A percentile compares a stretch with the other conserved stretches of the same genome.
Evolutionary conservation across 768 basidiomycete species (phyloP).

Genomic region (Podaxis sp.): DNA sequence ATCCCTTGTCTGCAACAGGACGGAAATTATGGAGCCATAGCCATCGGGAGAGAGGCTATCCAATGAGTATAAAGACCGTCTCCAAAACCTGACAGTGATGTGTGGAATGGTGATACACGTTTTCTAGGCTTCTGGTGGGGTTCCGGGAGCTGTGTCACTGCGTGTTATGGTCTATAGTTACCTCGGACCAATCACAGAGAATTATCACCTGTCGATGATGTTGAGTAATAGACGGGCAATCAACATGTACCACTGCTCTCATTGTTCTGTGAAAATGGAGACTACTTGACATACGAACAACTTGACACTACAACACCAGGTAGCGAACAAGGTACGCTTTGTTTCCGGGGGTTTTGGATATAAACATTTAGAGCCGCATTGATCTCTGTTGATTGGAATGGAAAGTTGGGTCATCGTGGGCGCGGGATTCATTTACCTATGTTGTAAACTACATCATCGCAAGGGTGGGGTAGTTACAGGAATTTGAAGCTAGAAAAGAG

Average conservation of each 20-base stretch:
- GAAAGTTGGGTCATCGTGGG: neutral
- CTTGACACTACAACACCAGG: neutral
- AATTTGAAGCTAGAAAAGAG: neutral
- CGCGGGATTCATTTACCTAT: neutral
- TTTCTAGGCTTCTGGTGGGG: constrained; percentile 6
- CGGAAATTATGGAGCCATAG: neutral
- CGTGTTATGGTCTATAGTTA: neutral
- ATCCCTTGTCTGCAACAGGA: neutral
- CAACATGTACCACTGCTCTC: neutral
- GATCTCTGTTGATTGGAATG: neutral
- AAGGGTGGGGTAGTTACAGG: neutral
- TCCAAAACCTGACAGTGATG: neutral
- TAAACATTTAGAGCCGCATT: neutral
- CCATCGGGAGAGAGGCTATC: neutral
- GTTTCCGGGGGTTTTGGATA: neutral
- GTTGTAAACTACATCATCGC: neutral
- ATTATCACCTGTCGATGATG: neutral
- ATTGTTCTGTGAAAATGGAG: neutral
- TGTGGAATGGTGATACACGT: constrained; percentile 5
- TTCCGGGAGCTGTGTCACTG: constrained; percentile 4
- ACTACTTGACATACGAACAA: neutral
- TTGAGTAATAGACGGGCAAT: neutral
- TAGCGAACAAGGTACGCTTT: constrained; percentile 1
- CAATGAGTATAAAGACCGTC: neutral
- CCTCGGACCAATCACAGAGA: neutral